Base-by-base conservation (phyloP, 257 asterid genomes). In the Salvia hispanica region DNA sequence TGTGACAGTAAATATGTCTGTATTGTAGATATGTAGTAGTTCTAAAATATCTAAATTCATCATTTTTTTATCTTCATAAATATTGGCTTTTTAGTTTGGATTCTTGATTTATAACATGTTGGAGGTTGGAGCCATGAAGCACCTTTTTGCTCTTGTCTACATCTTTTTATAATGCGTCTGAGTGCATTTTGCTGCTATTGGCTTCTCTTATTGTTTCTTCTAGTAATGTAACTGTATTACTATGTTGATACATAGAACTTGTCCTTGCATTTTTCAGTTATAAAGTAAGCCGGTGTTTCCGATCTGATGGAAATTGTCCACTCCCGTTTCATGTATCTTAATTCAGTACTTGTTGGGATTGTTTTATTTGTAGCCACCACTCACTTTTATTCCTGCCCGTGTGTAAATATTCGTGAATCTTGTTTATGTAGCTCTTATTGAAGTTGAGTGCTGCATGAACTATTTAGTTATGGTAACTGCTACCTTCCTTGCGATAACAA, bases 51-150 rank as follows among this genome's bases (percentile, higher is more conserved):
- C 11, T 9, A 21, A 4, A 13, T 55, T 55, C 5, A 0, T 40
- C 3, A 16, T 59, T 39, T 59, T 5, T 15, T 15, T 42, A 14
- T 3, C 14, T 9, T 16, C 9, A 18, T 39, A 15, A 11, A 40
- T 60, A 12, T 64, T 40, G 10, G 14, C 25, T 47, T 64, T 62
- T 74, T 40, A 52, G 47, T 7, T 67, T 48, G 67, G 77, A 74
- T 76, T 75, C 72, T 74, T 64, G 84, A 79, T 77, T 72, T 70
- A 64, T 53, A 42, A 42, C 64, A 51, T 70, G 76, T 59, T 73
- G 80, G 73, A 7, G 31, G 31, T 25, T 25, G 31, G 31, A 67
- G 62, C 21, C 67, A 34, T 28, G 50, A 50, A 47, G 60, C 66
- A 62, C 62, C 40, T 52, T 62, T 57, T 31, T 25, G n/a, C 60